Percentiles rank a stretch among this genome's conserved stretches.
Evolutionary conservation across 352 stramenopile genomes (phyloP).

Genomic region (Globisporangium orthogonon): DNA sequence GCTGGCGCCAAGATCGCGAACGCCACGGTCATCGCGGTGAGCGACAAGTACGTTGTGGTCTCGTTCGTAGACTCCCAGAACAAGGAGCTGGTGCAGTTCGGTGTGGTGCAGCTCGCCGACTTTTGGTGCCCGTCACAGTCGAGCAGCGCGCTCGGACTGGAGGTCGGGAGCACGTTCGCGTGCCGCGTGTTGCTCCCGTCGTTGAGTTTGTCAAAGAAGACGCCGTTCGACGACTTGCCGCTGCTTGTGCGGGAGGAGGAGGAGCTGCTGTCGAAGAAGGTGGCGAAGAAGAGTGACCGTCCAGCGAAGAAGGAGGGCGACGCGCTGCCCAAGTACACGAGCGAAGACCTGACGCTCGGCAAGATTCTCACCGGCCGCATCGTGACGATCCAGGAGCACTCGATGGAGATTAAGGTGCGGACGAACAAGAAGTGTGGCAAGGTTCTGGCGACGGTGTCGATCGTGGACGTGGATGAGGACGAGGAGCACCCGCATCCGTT

Average conservation of each 20-base stretch:
- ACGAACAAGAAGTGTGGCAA: slow-evolving; percentile 69
- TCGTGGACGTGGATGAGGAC: slow-evolving; percentile 73
- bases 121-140: slow-evolving; percentile 72
- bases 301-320: slow-evolving; percentile 22
- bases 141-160: slow-evolving; percentile 43
- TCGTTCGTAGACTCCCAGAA: slow-evolving; percentile 42
- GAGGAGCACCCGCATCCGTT: slow-evolving; percentile 65
- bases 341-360: slow-evolving; percentile 52
- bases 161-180: slow-evolving; percentile 32
- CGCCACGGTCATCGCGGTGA: slow-evolving; percentile 48
- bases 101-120: slow-evolving; percentile 62
- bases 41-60: slow-evolving; percentile 60
- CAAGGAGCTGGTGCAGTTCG: slow-evolving; percentile 27
- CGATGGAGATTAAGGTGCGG: slow-evolving; percentile 82
- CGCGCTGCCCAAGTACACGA: slow-evolving; percentile 61
- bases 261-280: slow-evolving; percentile 27
- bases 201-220: slow-evolving; percentile 35
- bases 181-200: slow-evolving; percentile 40
- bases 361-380: slow-evolving; percentile 67
- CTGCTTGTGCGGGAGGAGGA: slow-evolving; percentile 56
- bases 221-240: slow-evolving; percentile 70
- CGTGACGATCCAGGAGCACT: slow-evolving; percentile 68
- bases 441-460: slow-evolving; percentile 67
- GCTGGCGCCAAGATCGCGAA: slow-evolving; percentile 31
- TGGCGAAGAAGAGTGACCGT: slow-evolving; percentile 14